A percentile compares a stretch with the other conserved stretches of the same genome.
These are phyloP conservation scores for Neurospora crassa DNA, from an alignment of 2,329 filamentous ascomycete genomes.

Conservation along the genomic window DNA sequence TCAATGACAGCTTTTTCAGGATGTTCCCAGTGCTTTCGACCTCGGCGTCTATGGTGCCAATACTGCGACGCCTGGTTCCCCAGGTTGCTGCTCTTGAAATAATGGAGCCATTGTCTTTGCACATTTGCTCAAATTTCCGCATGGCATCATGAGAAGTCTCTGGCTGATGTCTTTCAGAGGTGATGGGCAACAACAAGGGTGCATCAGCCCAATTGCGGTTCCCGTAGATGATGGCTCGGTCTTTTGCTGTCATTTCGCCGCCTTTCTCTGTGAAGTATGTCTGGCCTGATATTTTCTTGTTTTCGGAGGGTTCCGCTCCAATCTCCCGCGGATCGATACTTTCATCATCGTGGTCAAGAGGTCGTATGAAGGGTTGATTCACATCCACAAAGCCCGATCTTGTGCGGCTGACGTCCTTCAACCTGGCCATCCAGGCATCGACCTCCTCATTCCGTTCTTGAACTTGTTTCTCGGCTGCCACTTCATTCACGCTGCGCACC, in stretches of 20 bases:
- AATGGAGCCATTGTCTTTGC: conserved; percentile 46
- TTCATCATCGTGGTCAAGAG: conserved; percentile 19
- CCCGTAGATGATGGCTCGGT: conserved; percentile 40
- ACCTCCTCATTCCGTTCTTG: conserved; percentile 41
- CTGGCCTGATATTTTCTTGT: conserved; percentile 37
- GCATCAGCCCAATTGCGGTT: conserved; percentile 40
- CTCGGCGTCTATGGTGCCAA: conserved; percentile 49
- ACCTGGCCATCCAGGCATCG: conserved; percentile 38
- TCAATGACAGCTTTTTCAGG: conserved; percentile 51
- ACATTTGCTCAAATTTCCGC: conserved; percentile 39
- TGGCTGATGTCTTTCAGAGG: conserved; percentile 32
- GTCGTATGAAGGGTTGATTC: neutral
- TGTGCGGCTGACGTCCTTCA: neutral
- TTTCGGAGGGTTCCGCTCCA: conserved; percentile 36
- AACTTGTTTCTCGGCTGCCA: conserved; percentile 30
- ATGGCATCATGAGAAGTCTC: conserved; percentile 45
- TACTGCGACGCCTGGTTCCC: conserved; percentile 57
- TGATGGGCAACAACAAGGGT: conserved; percentile 38
- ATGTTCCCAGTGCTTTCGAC: conserved; percentile 51
- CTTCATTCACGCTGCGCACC: conserved; percentile 39
- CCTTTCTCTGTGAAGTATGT: conserved; percentile 36
- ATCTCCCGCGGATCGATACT: conserved; percentile 33
- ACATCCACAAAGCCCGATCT: neutral
- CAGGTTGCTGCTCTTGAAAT: conserved; percentile 58
- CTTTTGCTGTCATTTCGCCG: conserved; percentile 33